Evolutionary conservation across 345 rosid genomes (phyloP).

Genomic region (Citrus australasica): DNA sequence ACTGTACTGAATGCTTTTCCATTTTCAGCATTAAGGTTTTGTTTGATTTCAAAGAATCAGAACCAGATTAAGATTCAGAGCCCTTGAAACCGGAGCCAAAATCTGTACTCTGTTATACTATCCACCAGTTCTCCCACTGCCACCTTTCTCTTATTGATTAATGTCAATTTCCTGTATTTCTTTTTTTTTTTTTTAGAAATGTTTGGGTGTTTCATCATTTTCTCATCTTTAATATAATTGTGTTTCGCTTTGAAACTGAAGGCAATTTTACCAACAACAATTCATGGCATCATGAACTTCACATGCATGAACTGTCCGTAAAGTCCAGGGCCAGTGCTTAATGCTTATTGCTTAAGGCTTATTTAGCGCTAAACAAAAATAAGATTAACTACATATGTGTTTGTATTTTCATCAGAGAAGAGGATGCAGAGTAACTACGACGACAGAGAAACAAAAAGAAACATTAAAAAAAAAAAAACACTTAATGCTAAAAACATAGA

Average conservation of each 20-base stretch:
- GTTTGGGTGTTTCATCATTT: not conserved
- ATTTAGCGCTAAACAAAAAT: too few relatives aligned
- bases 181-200: too few relatives aligned
- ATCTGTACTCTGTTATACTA: too few relatives aligned
- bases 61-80: not conserved
- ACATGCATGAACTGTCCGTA: not conserved
- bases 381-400: too few relatives aligned
- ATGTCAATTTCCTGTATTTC: not conserved
- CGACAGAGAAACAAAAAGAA: not conserved
- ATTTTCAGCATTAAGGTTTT: slow-evolving; percentile 1
- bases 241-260: not conserved
- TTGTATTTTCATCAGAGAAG: not conserved
- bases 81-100: not conserved
- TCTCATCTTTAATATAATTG: not conserved
- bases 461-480: not conserved
- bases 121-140: not conserved
- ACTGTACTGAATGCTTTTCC: not conserved
- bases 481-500: not conserved
- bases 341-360: not conserved
- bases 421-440: not conserved
- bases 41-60: not conserved
- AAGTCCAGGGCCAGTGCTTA: not conserved
- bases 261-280: not conserved
- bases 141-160: not conserved
- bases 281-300: not conserved